Evolutionary conservation across 2,329 filamentous ascomycete species (phyloP), one percentile per base, ranked within the genome.

Genomic region (Daldinia sp.): DNA sequence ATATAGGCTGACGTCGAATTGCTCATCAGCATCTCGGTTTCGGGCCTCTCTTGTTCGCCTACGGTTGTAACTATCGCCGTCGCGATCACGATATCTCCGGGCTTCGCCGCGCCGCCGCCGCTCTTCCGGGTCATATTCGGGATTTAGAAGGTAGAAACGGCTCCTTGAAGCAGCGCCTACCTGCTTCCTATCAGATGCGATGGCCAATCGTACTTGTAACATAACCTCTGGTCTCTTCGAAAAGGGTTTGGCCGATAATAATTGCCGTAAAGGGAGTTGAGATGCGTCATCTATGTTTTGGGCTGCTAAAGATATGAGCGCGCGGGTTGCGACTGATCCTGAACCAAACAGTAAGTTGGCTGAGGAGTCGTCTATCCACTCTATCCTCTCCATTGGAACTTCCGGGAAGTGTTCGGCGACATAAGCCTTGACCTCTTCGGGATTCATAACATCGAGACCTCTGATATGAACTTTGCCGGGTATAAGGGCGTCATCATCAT

Each of bases 331-430:
- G 5, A 76, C 74, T 21, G 77, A 73, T 11, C 86, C 81, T 5
- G 83, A 83, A 35, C 79, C 81, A 79, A 95, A 98, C 53, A 96
- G 78, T 54, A 97, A 82, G 74, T 98, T 98, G 65, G 93, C 92
- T 0, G 93, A 94, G 5, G 87, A 89, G 77, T 99, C 95, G 75
- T 98, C 92, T 68, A 99, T 93, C 95, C 95, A 99, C 79, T 98
- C 93, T 66, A 97, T 82, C 64, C 86, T 84, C 58, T 85, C 80
- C 58, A 88, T 81, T 53, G 80, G 73, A 57, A 83, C 81, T 11
- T 77, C 75, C 32, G 82, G 79, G 72, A 85, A 93, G 75, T 95
- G 86, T 66, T 91, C 84, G 48, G 82, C 78, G 7, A 92, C 86
- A 71, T 93, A 97, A 61, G 85, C 82, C 70, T 90, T 89, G 70